Percentiles rank a stretch among this genome's conserved stretches.
These are phyloP conservation scores for Alternaria consortialis DNA, from an alignment of 2,329 filamentous ascomycete species.

Conservation along the genomic window DNA sequence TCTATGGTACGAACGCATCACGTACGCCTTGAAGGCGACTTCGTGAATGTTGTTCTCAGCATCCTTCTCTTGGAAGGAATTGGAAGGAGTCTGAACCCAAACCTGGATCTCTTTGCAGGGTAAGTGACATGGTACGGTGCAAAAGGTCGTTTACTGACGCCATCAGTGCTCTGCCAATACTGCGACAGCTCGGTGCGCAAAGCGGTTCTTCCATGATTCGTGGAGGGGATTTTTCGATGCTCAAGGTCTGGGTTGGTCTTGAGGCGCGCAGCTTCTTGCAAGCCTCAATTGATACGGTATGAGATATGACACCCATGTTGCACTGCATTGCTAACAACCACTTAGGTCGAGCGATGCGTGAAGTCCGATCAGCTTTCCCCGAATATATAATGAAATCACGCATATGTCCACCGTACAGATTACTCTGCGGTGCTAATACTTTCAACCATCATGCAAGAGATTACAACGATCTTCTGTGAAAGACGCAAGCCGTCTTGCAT, in stretches of 20 bases:
- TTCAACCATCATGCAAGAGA: neutral
- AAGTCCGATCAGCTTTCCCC: conserved; percentile 89
- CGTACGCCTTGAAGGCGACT: conserved; percentile 94
- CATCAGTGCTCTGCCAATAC: conserved; percentile 81
- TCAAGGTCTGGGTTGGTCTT: conserved; percentile 89
- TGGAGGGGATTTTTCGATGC: conserved; percentile 68
- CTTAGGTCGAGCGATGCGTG: conserved; percentile 82
- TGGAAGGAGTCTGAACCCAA: conserved; percentile 83
- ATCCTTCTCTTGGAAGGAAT: conserved; percentile 95
- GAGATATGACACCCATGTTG: conserved; percentile 42
- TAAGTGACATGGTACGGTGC: conserved; percentile 46
- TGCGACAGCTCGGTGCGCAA: conserved; percentile 85
- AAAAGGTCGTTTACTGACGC: conserved; percentile 17
- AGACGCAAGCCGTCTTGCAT: neutral
- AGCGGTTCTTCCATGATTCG: conserved; percentile 66
- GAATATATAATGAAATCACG: conserved; percentile 68
- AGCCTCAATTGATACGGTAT: conserved; percentile 85
- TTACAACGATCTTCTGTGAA: neutral
- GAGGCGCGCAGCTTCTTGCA: conserved; percentile 90
- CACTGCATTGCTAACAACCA: conserved; percentile 9
- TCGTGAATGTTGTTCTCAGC: conserved; percentile 96
- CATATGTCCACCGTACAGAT: neutral
- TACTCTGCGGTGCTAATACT: neutral
- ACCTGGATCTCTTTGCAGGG: conserved; percentile 85
- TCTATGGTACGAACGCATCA: conserved; percentile 92